Conservation (phyloP, 2,329 filamentous ascomycete species). For the Parafenestella ontariensis region DNA sequence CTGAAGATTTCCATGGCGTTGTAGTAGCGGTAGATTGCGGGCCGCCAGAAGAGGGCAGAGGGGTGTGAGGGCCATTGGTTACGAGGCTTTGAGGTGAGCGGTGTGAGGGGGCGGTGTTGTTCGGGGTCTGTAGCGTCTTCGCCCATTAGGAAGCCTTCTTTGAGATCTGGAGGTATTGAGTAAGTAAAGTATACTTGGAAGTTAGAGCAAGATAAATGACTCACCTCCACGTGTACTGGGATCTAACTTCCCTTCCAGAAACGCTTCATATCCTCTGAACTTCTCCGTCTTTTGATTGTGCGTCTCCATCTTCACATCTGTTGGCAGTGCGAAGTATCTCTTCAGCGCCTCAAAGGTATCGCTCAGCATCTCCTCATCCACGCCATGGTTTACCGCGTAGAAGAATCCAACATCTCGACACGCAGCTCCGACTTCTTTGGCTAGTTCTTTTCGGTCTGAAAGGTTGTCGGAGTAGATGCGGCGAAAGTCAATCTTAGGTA, state of each 20-base stretch:
- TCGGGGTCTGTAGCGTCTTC: conserved; percentile 45
- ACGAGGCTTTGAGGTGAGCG: conserved; percentile 21
- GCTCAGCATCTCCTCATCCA: conserved; percentile 34
- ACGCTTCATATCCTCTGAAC: conserved; percentile 47
- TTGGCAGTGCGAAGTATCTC: conserved; percentile 40
- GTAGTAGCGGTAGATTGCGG: conserved; percentile 42
- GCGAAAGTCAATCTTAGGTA: conserved; percentile 41
- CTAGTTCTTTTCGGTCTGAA: conserved; percentile 33
- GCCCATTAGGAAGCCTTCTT: conserved; percentile 47
- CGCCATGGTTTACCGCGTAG: conserved; percentile 42
- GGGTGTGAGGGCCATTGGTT: conserved; percentile 44
- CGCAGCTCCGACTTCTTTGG: conserved; percentile 40
- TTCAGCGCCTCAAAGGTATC: conserved; percentile 39
- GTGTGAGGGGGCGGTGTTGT: conserved; percentile 28
- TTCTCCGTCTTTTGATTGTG: conserved; percentile 46
- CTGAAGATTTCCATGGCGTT: conserved; percentile 39
- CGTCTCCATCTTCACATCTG: conserved; percentile 46
- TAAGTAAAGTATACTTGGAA: conserved; percentile 1
- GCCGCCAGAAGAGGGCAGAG: conserved; percentile 37
- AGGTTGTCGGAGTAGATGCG: conserved; percentile 37
- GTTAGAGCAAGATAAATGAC: not conserved
- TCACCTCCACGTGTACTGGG: conserved; percentile 43
- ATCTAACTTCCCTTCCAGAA: conserved; percentile 47
- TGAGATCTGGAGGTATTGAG: conserved; percentile 31
- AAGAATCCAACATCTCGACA: conserved; percentile 46